Base-by-base conservation (phyloP, 176 grass and related monocot species). In the Luzula sylvatica region DNA sequence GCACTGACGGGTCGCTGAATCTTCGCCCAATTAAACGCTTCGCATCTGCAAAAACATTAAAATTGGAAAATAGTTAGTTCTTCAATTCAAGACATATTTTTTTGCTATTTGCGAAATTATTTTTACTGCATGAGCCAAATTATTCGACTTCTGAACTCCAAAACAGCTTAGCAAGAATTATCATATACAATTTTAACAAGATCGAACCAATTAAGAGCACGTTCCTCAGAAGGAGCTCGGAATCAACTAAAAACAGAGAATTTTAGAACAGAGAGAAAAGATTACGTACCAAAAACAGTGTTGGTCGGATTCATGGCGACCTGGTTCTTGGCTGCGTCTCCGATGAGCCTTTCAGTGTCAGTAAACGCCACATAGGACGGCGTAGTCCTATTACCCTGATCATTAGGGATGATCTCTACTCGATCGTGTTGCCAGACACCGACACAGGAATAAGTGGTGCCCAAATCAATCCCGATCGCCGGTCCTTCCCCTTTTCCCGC, bases 251-350 rank as follows among this genome's bases (percentile, higher is more conserved):
- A 12, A 14, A 30, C 54, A 2, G 25, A n/a, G n/a, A n/a, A n/a
- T n/a, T n/a, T n/a, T 35, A 7, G 0, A 35, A 35, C 9, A 35
- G 11, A 8, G 8, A 55, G 2, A 26, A 17, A 6, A 66, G 42
- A 74, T 74, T 28, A 55, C 85, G 65, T 73, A 80, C 86, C 86
- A 51, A 88, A 88, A 24, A 93, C 87, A 27, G 87, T 93, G 70
- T 93, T 93, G 66, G 53, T 81, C 7, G 87, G 81, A 61, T 93
- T 93, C 87, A 93, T 93, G 73, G 87, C 87, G 52, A 93, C 87
- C 63, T 93, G 87, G 67, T 93, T 93, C 87, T 93, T 93, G 7
- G 87, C 87, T 0, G 87, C 81, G 26, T 93, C 87, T 53, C 87
- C 81, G 66, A 93, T 81, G 50, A 93, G 73, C 49, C 87, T 54